Conservation (phyloP, 2,329 filamentous ascomycete genomes). For the Pseudophaeomoniella oleicola region DNA sequence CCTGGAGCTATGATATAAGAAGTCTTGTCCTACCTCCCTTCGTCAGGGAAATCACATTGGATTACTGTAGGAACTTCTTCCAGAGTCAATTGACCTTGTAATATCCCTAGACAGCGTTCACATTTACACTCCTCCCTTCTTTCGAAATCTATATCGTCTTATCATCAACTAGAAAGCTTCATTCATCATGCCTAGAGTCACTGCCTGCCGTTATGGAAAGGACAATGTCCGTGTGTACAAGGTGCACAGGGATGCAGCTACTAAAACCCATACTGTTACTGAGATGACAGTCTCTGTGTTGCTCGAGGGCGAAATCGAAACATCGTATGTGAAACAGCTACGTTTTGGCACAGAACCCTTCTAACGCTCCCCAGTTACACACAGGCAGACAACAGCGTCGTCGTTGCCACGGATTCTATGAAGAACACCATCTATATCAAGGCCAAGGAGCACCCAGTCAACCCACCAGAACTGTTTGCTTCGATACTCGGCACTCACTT, state of each 20-base stretch:
- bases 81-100: too few species aligned
- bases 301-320: slow-evolving; percentile 83
- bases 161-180: not conserved
- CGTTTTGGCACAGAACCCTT: slow-evolving; percentile 2
- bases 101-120: too few species aligned
- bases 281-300: slow-evolving; percentile 93
- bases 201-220: slow-evolving; percentile 42
- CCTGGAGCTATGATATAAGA: too few species aligned
- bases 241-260: slow-evolving; percentile 64
- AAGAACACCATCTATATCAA: slow-evolving; percentile 96
- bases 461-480: slow-evolving; percentile 83
- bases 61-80: too few species aligned
- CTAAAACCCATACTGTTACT: slow-evolving; percentile 68
- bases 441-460: slow-evolving; percentile 84
- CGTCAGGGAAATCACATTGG: too few species aligned
- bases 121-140: too few species aligned
- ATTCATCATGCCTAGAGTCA: slow-evolving; percentile 19
- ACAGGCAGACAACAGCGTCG: slow-evolving; percentile 78
- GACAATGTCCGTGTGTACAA: slow-evolving; percentile 98
- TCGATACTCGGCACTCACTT: slow-evolving; percentile 78
- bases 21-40: too few species aligned
- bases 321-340: slow-evolving; percentile 40
- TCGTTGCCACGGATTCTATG: slow-evolving; percentile 94
- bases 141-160: too few species aligned
- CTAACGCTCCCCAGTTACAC: slow-evolving; percentile 54